Percentiles rank a stretch among this genome's conserved stretches.
Conservation (phyloP, 1,284 basidiomycete species). For the Mrakiaceae sp. region DNA sequence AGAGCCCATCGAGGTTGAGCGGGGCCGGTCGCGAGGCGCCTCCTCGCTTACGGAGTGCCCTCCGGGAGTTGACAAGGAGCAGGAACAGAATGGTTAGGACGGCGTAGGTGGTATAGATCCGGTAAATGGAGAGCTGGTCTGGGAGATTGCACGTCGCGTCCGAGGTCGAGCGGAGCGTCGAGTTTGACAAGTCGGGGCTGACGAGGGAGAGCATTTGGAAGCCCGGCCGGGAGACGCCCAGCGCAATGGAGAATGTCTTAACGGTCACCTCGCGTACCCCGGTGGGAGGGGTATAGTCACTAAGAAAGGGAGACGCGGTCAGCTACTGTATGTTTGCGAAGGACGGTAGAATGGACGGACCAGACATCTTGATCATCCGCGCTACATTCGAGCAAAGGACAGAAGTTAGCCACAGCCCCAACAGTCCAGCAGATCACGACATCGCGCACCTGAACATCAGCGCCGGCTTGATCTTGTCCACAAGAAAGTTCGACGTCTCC, state of each 20-base stretch:
- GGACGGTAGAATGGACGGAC: conserved; percentile 1
- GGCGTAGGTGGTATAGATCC: conserved; percentile 47
- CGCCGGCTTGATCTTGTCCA: conserved; percentile 52
- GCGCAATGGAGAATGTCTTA: conserved; percentile 70
- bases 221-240: conserved; percentile 63
- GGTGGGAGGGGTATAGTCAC: conserved; percentile 52
- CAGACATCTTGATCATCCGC: conserved; percentile 7
- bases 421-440: neutral
- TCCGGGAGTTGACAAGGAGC: conserved; percentile 30
- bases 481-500: conserved; percentile 56
- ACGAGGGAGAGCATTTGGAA: conserved; percentile 71
- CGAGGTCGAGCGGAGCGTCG: conserved; percentile 35
- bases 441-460: conserved; percentile 55
- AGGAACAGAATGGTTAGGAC: conserved; percentile 37
- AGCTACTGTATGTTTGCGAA: neutral
- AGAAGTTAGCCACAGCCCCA: neutral
- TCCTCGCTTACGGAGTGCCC: neutral
- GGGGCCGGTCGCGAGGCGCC: neutral
- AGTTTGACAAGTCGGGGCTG: conserved; percentile 32
- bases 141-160: conserved; percentile 57
- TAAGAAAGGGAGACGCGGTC: conserved; percentile 27
- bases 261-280: conserved; percentile 59
- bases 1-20: conserved; percentile 27
- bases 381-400: conserved; percentile 9
- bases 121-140: conserved; percentile 52